Evolutionary conservation across 208 protist species (phyloP), one percentile per base, ranked within the genome.

Genomic region (Crithidia mellificae): DNA sequence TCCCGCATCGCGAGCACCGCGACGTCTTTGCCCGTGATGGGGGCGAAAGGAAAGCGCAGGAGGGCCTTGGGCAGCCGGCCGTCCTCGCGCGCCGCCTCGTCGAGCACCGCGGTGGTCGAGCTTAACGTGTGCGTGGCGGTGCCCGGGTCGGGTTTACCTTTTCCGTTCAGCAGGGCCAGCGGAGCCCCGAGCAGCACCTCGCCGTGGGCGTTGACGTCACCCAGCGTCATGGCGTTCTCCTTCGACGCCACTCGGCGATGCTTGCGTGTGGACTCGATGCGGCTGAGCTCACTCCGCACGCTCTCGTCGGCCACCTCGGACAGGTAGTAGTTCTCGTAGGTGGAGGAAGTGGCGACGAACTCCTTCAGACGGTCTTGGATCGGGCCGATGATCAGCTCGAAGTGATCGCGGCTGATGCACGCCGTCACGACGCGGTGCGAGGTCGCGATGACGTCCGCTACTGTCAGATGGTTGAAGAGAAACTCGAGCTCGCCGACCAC

Each of bases 401-500:
- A 94, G 73, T 97, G 92, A 22, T 79, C 62, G 39, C 88, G 85
- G 51, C 85, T 91, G 63, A 97, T 90, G 64, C 81, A 81, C 9
- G 85, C 88, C 11, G 88, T 92, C 11, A 66, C 63, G 27, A 91
- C 73, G 34, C 63, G 61, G 34, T 52, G 69, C 25, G 87, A 92
- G 6, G 63, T 67, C 27, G 80, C 92, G 0, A 95, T 61, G n/a
- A 97, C 87, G 66, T 97, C 92, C 12, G 92, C 90, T 0, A 95
- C 88, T 15, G 85, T 78, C 34, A 85, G 75, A 54, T 96, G 87
- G 55, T 83, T 72, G 64, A 95, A 94, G 62, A 97, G 75, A 58
- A 97, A 97, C 77, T 97, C 90, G 11, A 97, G 63, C 72, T 97
- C 90, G 30, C 92, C 92, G n/a, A 96, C 74, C 12, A 93, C 81